Conservation (phyloP, 495 filamentous ascomycete species). For the Halenospora varia region DNA sequence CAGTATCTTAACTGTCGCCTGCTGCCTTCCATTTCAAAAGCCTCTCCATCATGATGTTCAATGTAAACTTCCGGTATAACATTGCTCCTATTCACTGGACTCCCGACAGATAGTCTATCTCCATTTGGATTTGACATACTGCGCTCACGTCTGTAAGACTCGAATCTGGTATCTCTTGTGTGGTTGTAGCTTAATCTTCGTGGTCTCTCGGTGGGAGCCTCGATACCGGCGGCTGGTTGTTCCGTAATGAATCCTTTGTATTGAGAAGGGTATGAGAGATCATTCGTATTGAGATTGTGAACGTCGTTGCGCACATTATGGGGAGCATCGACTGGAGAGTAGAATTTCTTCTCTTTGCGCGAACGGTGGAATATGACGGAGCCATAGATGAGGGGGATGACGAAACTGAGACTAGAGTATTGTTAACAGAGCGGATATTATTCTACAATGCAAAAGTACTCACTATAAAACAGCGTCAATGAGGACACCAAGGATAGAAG, state of each 20-base stretch:
- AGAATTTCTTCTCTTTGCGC: constrained; percentile 20
- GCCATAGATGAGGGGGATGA: constrained; percentile 31
- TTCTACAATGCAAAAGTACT: background rate
- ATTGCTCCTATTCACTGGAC: background rate
- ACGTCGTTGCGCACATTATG: too few species aligned
- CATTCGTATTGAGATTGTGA: too few species aligned
- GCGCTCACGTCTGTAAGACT: constrained; percentile 3
- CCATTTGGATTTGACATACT: too few species aligned
- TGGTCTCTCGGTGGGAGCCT: background rate
- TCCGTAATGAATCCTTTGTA: constrained; percentile 1
- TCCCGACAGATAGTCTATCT: background rate
- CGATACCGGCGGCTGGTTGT: background rate
- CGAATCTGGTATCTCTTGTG: constrained; percentile 13
- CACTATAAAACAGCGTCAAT: constrained; percentile 21
- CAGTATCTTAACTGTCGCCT: background rate
- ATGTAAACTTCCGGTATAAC: constrained; percentile 2
- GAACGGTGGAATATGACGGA: constrained; percentile 31
- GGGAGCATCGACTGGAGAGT: constrained; percentile 9
- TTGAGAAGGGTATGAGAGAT: constrained; percentile 9
- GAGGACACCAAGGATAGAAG: constrained; percentile 3
- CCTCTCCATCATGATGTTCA: constrained; percentile 14
- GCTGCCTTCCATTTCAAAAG: constrained; percentile 16
- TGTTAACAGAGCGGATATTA: background rate
- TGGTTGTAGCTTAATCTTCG: constrained; percentile 14
- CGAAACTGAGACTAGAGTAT: constrained; percentile 23